Evolutionary conservation across 805 yeast genomes (phyloP).

Genomic region (Wickerhamomyces kurtzmanii): DNA sequence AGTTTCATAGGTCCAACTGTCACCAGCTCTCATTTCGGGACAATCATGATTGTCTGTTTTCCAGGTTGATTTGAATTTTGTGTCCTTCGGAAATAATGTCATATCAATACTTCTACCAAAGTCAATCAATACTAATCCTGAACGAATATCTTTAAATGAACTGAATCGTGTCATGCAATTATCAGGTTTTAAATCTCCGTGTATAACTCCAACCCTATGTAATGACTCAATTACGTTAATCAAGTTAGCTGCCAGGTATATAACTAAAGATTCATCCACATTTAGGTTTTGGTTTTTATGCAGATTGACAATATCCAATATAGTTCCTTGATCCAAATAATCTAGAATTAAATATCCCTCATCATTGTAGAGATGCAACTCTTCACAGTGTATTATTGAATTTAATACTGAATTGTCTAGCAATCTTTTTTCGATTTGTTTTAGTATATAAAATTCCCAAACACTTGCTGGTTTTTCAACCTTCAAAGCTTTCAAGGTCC

Average conservation of each 20-base stretch:
- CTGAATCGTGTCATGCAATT: conserved; percentile 67
- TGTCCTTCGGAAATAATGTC: conserved; percentile 37
- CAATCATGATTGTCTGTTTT: conserved; percentile 61
- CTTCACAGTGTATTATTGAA: conserved; percentile 39
- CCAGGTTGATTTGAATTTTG: conserved; percentile 52
- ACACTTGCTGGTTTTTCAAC: conserved; percentile 57
- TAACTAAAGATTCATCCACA: conserved; percentile 52
- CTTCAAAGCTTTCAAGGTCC: conserved; percentile 56
- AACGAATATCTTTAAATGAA: conserved; percentile 27
- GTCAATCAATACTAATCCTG: conserved; percentile 64
- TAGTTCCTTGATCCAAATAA: conserved; percentile 60
- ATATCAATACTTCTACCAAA: conserved; percentile 77
- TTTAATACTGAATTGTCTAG: conserved; percentile 13
- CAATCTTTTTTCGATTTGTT: conserved; percentile 39
- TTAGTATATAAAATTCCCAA: conserved; percentile 78
- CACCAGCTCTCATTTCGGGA: conserved; percentile 48
- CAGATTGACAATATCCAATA: conserved; percentile 56
- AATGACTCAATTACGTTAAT: conserved; percentile 46
- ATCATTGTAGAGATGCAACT: conserved; percentile 48
- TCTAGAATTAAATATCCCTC: conserved; percentile 62
- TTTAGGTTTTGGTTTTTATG: conserved; percentile 23
- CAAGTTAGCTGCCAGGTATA: conserved; percentile 58
- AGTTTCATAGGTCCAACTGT: conserved; percentile 69
- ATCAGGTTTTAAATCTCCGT: conserved; percentile 81
- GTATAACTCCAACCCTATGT: conserved; percentile 62